Conservation (phyloP, 2,329 filamentous ascomycete species). For the Aspergillus phoenicis region DNA sequence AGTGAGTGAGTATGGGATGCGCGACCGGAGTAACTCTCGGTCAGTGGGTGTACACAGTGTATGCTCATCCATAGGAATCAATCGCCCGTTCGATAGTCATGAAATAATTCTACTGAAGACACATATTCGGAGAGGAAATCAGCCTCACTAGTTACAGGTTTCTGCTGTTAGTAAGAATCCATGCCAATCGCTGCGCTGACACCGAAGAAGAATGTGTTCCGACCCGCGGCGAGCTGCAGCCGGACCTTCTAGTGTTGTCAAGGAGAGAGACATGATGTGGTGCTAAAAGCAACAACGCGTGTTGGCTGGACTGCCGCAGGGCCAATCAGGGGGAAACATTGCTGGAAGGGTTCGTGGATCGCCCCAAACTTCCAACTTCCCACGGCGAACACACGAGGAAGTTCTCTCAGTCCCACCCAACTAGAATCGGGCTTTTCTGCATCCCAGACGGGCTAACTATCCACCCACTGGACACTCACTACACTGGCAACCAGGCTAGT, state of each 20-base stretch:
- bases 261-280: background rate
- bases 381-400: constrained; percentile 2
- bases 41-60: background rate
- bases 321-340: background rate
- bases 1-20: too few species aligned
- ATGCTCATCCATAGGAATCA: too few species aligned
- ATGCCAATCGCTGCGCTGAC: too few species aligned
- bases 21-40: too few species aligned
- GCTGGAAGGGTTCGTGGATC: constrained; percentile 4
- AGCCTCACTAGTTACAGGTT: too few species aligned
- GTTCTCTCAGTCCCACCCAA: background rate
- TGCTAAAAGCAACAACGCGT: background rate
- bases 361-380: background rate
- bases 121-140: too few species aligned
- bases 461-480: background rate
- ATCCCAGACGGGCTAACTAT: too few species aligned
- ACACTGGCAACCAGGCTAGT: background rate
- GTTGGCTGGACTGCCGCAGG: background rate
- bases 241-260: background rate
- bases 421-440: too few species aligned
- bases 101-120: too few species aligned
- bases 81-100: too few species aligned
- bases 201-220: too few species aligned
- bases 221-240: background rate
- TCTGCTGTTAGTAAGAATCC: too few species aligned